Evolutionary conservation across 129 eudicot species (phyloP).

Genomic region (carrot (Daucus carota)): DNA sequence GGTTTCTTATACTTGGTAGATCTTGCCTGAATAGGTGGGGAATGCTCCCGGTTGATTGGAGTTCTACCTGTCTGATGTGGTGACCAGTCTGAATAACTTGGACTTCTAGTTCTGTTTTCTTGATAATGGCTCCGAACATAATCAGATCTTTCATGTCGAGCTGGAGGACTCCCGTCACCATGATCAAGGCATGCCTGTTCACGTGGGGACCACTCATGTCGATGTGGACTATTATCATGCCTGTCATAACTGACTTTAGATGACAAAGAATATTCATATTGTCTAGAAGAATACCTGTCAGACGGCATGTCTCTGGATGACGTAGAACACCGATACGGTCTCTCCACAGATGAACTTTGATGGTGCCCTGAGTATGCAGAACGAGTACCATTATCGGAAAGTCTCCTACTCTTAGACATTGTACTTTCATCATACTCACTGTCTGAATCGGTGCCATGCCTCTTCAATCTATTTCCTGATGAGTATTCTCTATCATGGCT

Average conservation of each 20-base stretch:
- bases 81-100: constrained; percentile 63
- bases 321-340: constrained; percentile 30
- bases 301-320: constrained; percentile 37
- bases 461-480: constrained; percentile 55
- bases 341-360: constrained; percentile 27
- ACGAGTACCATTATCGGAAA: constrained; percentile 63
- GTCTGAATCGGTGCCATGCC: constrained; percentile 53
- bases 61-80: constrained; percentile 57
- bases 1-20: constrained; percentile 29
- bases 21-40: constrained; percentile 52
- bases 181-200: constrained; percentile 54
- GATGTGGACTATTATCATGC: constrained; percentile 61
- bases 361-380: constrained; percentile 38
- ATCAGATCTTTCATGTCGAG: constrained; percentile 54
- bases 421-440: constrained; percentile 48
- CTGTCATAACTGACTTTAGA: constrained; percentile 48
- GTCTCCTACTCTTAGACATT: constrained; percentile 64
- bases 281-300: constrained; percentile 64
- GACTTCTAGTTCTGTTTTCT: constrained; percentile 56
- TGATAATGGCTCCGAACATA: constrained; percentile 53
- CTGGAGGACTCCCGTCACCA: constrained; percentile 63
- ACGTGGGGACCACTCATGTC: constrained; percentile 75
- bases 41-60: constrained; percentile 40
- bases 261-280: constrained; percentile 51
- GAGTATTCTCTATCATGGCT: constrained; percentile 48